phyloP scores from a whole-genome alignment of 2,329 filamentous ascomycete genomes.

The Botrytis aclada region DNA sequence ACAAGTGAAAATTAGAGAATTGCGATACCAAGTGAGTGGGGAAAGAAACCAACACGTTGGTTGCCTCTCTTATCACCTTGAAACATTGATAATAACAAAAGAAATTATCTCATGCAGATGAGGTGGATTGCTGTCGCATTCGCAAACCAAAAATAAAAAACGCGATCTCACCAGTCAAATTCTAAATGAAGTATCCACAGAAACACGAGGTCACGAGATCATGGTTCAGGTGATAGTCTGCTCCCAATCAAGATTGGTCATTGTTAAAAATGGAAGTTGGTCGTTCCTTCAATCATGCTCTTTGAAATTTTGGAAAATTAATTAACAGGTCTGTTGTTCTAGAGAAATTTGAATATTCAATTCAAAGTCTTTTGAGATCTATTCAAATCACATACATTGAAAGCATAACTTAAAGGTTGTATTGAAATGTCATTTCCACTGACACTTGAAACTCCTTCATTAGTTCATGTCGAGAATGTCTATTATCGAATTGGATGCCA shows the following conservation, averaged over 20 bases:
- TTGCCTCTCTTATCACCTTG: neutral
- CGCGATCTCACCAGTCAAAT: neutral
- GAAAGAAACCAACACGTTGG: neutral
- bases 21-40: neutral
- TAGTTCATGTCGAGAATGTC: neutral
- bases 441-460: neutral
- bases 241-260: neutral
- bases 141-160: neutral
- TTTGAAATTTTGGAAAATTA: neutral
- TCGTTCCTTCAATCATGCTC: neutral
- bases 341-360: neutral
- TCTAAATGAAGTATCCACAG: neutral
- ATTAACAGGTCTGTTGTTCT: neutral
- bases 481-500: neutral
- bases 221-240: neutral
- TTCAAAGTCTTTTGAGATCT: neutral
- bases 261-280: neutral
- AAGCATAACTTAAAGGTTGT: neutral
- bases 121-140: neutral
- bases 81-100: neutral
- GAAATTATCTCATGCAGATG: neutral
- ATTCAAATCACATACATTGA: neutral
- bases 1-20: neutral
- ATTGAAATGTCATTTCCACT: neutral
- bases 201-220: conserved; percentile 3